Evolutionary conservation across 352 stramenopile species (phyloP).

Genomic region (Phytopythium sindhum): DNA sequence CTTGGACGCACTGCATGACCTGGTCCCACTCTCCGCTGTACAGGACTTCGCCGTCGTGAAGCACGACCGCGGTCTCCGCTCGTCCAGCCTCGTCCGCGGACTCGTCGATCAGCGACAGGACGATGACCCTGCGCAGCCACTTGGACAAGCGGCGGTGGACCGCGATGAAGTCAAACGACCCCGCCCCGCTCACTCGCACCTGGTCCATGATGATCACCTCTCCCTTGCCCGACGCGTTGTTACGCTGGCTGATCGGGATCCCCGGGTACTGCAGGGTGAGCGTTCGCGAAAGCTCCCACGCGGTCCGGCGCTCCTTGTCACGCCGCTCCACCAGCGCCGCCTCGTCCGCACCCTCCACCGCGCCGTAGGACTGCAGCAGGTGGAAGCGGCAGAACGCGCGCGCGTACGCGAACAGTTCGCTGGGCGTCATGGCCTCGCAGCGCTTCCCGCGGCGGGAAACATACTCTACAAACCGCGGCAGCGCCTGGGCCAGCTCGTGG

Average conservation of each 20-base stretch:
- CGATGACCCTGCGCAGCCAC: constrained; percentile 35
- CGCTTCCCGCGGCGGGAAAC: constrained; percentile 23
- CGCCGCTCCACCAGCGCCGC: constrained; percentile 16
- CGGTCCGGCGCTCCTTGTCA: constrained; percentile 29
- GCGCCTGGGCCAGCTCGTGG: constrained; percentile 28
- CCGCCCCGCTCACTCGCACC: constrained; percentile 21
- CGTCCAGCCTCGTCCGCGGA: constrained; percentile 24
- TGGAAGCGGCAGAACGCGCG: constrained; percentile 38
- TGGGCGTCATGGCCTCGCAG: constrained; percentile 27
- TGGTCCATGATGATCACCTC: constrained; percentile 37
- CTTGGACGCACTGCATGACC: constrained; percentile 25
- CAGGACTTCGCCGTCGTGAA: constrained; percentile 33
- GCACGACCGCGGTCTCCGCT: constrained; percentile 27
- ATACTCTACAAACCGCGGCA: constrained; percentile 33
- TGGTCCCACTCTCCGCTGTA: constrained; percentile 27
- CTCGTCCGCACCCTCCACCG: constrained; percentile 16
- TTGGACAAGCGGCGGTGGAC: constrained; percentile 37
- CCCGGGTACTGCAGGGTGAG: constrained; percentile 32
- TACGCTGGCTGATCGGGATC: constrained; percentile 20
- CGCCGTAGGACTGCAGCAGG: constrained; percentile 26
- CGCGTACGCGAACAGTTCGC: constrained; percentile 39
- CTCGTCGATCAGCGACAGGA: constrained; percentile 33
- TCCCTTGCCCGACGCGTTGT: constrained; percentile 21
- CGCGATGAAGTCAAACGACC: constrained; percentile 31
- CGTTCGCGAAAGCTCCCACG: constrained; percentile 35